phyloP scores from a whole-genome alignment of 495 filamentous ascomycete genomes.

The Penicillium mononematosum region DNA sequence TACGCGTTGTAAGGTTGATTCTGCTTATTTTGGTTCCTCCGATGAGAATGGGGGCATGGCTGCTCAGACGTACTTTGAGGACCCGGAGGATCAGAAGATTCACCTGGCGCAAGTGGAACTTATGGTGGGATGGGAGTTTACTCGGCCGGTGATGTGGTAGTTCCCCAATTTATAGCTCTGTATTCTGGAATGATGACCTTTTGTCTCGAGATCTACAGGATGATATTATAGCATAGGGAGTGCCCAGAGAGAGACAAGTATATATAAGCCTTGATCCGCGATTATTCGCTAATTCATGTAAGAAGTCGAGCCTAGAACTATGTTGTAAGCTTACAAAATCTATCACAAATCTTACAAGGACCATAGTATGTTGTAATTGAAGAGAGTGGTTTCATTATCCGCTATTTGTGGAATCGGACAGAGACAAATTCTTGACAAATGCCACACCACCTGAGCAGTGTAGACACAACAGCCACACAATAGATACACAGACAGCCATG shows the following conservation, averaged over 20 bases:
- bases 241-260: not conserved
- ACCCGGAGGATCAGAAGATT: slow-evolving; percentile 15
- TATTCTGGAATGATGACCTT: too few species aligned
- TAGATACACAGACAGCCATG: slow-evolving; percentile 17
- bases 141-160: not conserved
- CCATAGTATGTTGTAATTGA: not conserved
- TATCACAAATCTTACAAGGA: not conserved
- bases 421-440: slow-evolving; percentile 9
- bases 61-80: slow-evolving; percentile 14
- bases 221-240: too few species aligned
- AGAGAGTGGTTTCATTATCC: slow-evolving; percentile 4
- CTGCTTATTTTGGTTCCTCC: slow-evolving; percentile 32
- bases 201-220: too few species aligned
- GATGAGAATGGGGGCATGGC: slow-evolving; percentile 17
- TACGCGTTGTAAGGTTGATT: slow-evolving; percentile 33
- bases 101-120: slow-evolving; percentile 15
- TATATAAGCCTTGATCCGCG: not conserved
- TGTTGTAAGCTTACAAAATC: not conserved
- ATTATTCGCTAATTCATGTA: not conserved
- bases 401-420: slow-evolving; percentile 8
- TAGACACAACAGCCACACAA: slow-evolving; percentile 16
- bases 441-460: slow-evolving; percentile 7
- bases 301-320: not conserved
- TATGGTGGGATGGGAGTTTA: slow-evolving; percentile 11
- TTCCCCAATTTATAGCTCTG: too few species aligned